Conservation (phyloP, 116 monocot genomes). For the Dioscorea cayenensis region DNA sequence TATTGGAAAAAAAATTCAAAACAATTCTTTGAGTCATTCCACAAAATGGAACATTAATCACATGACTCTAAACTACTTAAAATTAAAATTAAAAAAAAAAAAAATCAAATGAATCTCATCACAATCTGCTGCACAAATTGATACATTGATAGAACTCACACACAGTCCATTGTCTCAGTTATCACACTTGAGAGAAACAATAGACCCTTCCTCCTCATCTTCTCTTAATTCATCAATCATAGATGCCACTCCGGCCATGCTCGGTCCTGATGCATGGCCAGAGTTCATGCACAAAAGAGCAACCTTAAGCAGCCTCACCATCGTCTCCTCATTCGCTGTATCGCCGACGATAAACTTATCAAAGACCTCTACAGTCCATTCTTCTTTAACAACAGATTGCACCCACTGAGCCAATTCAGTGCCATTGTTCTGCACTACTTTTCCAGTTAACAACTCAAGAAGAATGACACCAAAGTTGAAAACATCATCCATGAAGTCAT, state of each 20-base stretch:
- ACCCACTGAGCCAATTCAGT: background rate
- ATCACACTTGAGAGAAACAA: background rate
- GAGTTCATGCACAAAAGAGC: background rate
- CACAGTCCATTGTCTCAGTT: background rate
- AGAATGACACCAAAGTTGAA: background rate
- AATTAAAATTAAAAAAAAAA: no score
- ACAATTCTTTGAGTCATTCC: no score
- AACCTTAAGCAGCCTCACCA: background rate
- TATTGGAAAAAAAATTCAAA: no score
- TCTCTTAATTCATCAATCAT: background rate
- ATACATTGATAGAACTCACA: no score
- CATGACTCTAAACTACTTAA: no score
- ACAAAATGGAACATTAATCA: no score
- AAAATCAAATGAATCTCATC: background rate
- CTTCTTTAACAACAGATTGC: slow-evolving; percentile 1
- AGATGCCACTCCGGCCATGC: background rate
- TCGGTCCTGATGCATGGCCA: background rate
- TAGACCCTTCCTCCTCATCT: background rate
- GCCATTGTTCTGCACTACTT: background rate
- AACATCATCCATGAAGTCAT: background rate
- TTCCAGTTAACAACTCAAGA: background rate
- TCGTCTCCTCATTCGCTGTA: background rate
- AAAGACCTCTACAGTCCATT: background rate
- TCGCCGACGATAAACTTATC: background rate
- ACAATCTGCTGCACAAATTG: background rate